Base-by-base conservation (phyloP, 2,329 filamentous ascomycete genomes). In the Chaetothyriales sp. region DNA sequence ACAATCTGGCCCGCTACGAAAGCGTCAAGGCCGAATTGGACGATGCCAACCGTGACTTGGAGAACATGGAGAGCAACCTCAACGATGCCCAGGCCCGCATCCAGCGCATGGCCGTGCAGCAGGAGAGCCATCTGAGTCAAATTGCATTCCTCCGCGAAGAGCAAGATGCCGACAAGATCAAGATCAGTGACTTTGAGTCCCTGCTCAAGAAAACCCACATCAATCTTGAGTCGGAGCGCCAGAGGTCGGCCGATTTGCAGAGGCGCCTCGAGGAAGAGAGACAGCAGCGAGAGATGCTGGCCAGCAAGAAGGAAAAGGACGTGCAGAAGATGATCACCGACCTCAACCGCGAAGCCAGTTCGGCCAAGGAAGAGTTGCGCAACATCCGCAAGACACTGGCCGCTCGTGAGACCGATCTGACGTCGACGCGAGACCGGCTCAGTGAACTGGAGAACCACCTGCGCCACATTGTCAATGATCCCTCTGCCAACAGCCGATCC, bases 91-190 rank as follows among this genome's bases (percentile, higher is more conserved):
- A 90, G 63, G 81, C 85, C 60, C 97, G 97, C 73, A 83, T 85
- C 47, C 85, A 94, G 62, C 81, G 89, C 50, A 76, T 97, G 2
- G 83, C 85, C 3, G 87, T 98, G 29, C 89, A 97, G 64, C 84
- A 90, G 58, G 92, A 98, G 68, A 94, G 87, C 4, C 84, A 85
- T 52, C 90, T 95, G 62, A 84, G 84, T 54, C 92, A 98, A 67
- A 94, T 97, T 68, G 83, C 86, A 1, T 98, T 98, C 76, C 69
- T 98, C 48, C 83, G 92, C 1, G 92, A 98, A 65, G 92, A 98
- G 71, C 92, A 98, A 67, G 92, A 98, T 68, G 81, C 80, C 18
- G 92, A 98, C 73, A 98, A 98, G 76, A 94, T 98, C 65, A 89
- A 89, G 69, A 97, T 98, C 62, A 88, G 90, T 40, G 89, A 97